These are phyloP conservation scores for Zoysia pacifica DNA, from an alignment of 176 grass and related monocot species.

Conservation along the genomic window DNA sequence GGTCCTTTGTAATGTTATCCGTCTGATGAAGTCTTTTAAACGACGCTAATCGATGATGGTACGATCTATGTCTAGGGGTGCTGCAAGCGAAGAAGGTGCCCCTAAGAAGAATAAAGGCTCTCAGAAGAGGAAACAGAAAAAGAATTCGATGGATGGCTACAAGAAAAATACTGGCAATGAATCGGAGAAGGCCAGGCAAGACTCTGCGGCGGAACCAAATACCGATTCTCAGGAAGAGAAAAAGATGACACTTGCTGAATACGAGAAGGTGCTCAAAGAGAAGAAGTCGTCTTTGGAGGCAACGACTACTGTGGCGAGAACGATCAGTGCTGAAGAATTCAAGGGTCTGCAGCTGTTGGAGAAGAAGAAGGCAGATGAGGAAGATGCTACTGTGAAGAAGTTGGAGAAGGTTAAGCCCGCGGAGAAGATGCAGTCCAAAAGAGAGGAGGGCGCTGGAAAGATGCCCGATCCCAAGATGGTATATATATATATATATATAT, in stretches of 20 bases:
- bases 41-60: neutral
- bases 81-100: neutral
- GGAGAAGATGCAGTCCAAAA: neutral
- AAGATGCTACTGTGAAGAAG: slow-evolving; percentile 8
- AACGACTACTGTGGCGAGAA: slow-evolving; percentile 21
- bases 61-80: neutral
- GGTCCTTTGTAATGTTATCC: neutral
- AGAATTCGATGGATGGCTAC: neutral
- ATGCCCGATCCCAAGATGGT: neutral
- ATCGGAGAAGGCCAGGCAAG: slow-evolving; percentile 19
- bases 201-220: neutral
- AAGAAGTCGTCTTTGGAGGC: slow-evolving; percentile 26
- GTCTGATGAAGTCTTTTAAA: neutral
- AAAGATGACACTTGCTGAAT: slow-evolving; percentile 53
- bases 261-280: slow-evolving; percentile 49
- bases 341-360: slow-evolving; percentile 22
- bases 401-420: neutral
- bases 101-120: neutral
- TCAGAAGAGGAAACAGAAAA: slow-evolving; percentile 37
- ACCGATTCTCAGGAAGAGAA: neutral
- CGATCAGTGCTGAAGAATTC: slow-evolving; percentile 31
- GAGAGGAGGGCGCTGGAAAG: neutral
- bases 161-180: neutral
- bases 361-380: slow-evolving; percentile 51
- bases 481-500: neutral